Conservation (phyloP, 495 filamentous ascomycete genomes). For the Entonaema liquescens region DNA sequence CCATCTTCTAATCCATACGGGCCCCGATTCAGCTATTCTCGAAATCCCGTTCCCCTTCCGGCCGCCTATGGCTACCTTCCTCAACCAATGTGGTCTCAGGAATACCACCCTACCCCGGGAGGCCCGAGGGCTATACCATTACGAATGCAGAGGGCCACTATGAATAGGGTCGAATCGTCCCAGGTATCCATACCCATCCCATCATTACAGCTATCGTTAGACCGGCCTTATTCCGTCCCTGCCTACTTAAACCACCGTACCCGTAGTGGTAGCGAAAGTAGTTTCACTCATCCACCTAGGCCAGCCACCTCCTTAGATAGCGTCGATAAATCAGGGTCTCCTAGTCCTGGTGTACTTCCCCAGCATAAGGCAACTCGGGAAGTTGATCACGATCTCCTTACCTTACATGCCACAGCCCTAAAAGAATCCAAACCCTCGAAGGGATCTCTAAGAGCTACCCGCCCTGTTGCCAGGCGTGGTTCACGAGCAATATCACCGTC, state of each 20-base stretch:
- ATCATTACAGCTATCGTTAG: conserved; percentile 2
- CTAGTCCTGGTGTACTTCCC: background rate
- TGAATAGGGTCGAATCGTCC: conserved; percentile 2
- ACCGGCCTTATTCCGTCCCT: conserved; percentile 33
- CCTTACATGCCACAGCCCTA: background rate
- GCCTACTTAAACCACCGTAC: background rate
- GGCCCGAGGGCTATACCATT: conserved; percentile 27
- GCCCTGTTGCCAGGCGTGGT: conserved; percentile 28
- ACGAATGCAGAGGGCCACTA: conserved; percentile 19
- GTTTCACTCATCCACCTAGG: conserved; percentile 10
- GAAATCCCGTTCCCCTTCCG: background rate
- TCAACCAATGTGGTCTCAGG: conserved; percentile 10
- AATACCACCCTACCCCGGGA: conserved; percentile 3
- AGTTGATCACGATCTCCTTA: background rate
- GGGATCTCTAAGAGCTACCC: background rate
- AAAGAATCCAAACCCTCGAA: background rate
- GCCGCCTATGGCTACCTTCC: conserved; percentile 28
- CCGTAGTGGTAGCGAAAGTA: background rate
- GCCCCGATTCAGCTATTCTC: conserved; percentile 9
- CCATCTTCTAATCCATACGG: conserved; percentile 8
- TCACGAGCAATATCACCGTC: background rate
- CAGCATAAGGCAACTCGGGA: background rate
- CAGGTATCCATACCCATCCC: conserved; percentile 21
- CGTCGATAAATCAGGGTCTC: conserved; percentile 4
- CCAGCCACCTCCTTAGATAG: conserved; percentile 26